These are phyloP conservation scores for Linnemannia hyalina DNA, from an alignment of 192 early-diverging fungal species.

Conservation along the genomic window DNA sequence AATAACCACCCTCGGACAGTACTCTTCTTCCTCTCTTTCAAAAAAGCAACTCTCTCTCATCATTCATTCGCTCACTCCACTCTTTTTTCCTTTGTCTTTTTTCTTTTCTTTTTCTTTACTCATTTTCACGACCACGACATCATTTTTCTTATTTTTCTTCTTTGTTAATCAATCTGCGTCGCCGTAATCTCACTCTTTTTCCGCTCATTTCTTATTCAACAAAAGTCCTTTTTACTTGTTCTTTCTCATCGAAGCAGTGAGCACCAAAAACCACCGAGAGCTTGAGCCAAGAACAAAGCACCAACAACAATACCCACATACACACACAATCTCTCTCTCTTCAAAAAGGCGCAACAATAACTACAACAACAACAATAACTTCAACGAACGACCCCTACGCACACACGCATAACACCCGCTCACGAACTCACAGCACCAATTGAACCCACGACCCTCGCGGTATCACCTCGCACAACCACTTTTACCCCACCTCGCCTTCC, in stretches of 20 bases:
- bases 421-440: not conserved
- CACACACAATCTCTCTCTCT: not conserved
- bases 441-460: not conserved
- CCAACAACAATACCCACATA: not conserved
- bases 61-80: not conserved
- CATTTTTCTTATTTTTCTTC: not conserved
- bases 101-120: not conserved
- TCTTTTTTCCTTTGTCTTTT: not conserved
- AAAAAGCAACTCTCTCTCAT: not conserved
- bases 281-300: slow-evolving; percentile 24
- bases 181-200: slow-evolving; percentile 9
- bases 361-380: not conserved
- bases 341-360: not conserved
- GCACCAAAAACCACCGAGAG: slow-evolving; percentile 15
- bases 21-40: not conserved
- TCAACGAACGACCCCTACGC: not conserved
- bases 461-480: not conserved
- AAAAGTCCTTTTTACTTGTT: not conserved
- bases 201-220: not conserved
- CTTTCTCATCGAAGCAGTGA: slow-evolving; percentile 6
- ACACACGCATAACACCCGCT: not conserved
- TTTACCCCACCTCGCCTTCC: not conserved
- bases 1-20: not conserved
- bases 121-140: not conserved
- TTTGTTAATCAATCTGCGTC: not conserved